Percentiles rank a stretch among this genome's conserved stretches.
Evolutionary conservation across 2,329 filamentous ascomycete species (phyloP).

Genomic region (Sclerotinia minor): DNA sequence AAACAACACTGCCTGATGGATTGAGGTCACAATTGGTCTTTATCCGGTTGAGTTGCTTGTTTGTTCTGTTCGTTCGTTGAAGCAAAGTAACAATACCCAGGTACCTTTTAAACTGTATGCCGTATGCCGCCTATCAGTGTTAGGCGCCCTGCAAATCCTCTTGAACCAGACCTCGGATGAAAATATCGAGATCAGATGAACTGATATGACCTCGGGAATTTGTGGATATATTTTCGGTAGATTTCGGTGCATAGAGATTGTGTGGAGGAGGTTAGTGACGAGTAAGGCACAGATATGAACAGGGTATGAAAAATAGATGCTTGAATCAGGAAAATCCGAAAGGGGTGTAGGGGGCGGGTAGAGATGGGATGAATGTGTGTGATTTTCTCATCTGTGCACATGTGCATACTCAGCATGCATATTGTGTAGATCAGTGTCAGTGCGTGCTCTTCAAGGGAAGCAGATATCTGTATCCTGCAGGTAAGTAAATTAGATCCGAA

Average conservation of each 20-base stretch:
- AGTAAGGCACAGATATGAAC: neutral
- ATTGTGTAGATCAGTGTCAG: constrained; percentile 5
- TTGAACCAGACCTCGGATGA: neutral
- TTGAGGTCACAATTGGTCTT: neutral
- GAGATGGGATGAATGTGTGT: neutral
- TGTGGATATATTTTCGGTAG: constrained; percentile 1
- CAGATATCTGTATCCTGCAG: neutral
- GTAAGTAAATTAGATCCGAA: neutral
- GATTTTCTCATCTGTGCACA: constrained; percentile 9
- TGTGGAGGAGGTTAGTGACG: neutral
- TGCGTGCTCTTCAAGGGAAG: constrained; percentile 7
- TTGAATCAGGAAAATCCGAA: neutral
- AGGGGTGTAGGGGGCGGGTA: neutral
- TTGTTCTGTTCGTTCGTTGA: constrained; percentile 5
- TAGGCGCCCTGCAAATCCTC: constrained; percentile 8
- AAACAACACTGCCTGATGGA: constrained; percentile 12
- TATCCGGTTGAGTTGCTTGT: constrained; percentile 3
- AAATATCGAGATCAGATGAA: constrained; percentile 12
- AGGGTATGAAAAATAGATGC: constrained; percentile 2
- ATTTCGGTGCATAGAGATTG: neutral
- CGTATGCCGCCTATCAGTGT: neutral
- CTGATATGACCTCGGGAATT: neutral
- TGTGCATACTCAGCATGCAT: constrained; percentile 4
- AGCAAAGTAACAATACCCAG: constrained; percentile 3
- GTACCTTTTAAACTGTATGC: neutral